A percentile compares a stretch with the other conserved stretches of the same genome.
Evolutionary conservation across 164 flowering plant species (phyloP).

Genomic region (Magnolia changhungtana): DNA sequence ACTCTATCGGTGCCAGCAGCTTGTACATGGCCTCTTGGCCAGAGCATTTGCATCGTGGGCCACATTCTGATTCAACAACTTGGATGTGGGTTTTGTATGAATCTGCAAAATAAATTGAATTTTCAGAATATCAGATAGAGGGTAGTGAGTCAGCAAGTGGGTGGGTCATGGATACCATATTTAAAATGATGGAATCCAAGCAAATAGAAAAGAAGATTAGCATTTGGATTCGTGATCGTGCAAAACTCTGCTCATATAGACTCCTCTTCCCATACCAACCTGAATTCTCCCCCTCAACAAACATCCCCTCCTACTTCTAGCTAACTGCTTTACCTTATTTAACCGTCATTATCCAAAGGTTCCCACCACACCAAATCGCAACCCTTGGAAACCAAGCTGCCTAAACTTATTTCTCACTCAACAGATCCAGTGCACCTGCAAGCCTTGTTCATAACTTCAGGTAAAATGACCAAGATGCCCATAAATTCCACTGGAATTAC

Average conservation of each 20-base stretch:
- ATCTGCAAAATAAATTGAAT: background rate
- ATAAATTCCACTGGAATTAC: too few species aligned
- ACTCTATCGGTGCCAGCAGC: too few species aligned
- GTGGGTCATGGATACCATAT: background rate
- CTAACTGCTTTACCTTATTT: background rate
- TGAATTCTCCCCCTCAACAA: conserved; percentile 5
- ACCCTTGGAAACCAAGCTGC: conserved; percentile 17
- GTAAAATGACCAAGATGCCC: background rate
- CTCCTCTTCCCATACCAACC: background rate
- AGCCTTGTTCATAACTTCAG: background rate
- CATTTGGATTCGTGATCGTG: background rate
- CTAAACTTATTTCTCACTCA: background rate
- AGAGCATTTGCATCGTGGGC: too few species aligned
- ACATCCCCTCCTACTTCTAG: conserved; percentile 2
- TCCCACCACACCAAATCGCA: conserved; percentile 13
- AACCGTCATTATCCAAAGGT: background rate
- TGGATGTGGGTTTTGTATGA: too few species aligned
- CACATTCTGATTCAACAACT: too few species aligned
- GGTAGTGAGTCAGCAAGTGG: background rate
- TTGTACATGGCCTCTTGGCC: too few species aligned
- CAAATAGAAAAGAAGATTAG: background rate
- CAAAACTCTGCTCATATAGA: background rate
- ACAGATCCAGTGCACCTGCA: background rate
- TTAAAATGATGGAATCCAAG: background rate
- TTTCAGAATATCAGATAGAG: background rate